Percentiles rank a stretch among this genome's conserved stretches.
These are phyloP conservation scores for Mortierella sp. DNA, from an alignment of 371 early-diverging fungal genomes.

Conservation along the genomic window DNA sequence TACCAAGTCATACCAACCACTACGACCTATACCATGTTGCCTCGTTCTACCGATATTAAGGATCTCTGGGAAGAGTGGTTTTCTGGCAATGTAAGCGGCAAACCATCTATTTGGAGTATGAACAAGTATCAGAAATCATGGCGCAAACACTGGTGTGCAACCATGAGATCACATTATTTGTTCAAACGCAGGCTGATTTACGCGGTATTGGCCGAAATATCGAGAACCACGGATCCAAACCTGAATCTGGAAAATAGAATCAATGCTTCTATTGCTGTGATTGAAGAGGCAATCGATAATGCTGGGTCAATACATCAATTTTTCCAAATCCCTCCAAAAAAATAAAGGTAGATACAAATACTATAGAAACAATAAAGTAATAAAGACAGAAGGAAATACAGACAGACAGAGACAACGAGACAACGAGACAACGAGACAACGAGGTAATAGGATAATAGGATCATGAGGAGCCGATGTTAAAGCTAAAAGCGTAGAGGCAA, in stretches of 20 bases:
- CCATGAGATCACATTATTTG: neutral
- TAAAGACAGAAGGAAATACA: too few species aligned
- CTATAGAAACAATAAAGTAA: too few species aligned
- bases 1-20: neutral
- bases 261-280: neutral
- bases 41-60: neutral
- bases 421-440: too few species aligned
- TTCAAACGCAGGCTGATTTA: slow-evolving; percentile 2
- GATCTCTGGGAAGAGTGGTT: slow-evolving; percentile 8
- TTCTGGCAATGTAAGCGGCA: neutral
- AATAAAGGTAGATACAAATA: too few species aligned
- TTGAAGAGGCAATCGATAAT: neutral
- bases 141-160: slow-evolving; percentile 4
- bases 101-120: slow-evolving; percentile 6
- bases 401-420: too few species aligned
- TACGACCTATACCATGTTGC: neutral
- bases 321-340: neutral
- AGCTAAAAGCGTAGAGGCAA: too few species aligned
- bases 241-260: neutral
- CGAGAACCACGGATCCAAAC: neutral
- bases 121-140: slow-evolving; percentile 8
- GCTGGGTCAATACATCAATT: neutral
- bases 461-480: too few species aligned
- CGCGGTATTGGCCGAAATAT: neutral
- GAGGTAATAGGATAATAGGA: too few species aligned